A percentile compares a stretch with the other conserved stretches of the same genome.
Conservation (phyloP, 192 early-diverging fungal genomes). For the Coemansia sp. region DNA sequence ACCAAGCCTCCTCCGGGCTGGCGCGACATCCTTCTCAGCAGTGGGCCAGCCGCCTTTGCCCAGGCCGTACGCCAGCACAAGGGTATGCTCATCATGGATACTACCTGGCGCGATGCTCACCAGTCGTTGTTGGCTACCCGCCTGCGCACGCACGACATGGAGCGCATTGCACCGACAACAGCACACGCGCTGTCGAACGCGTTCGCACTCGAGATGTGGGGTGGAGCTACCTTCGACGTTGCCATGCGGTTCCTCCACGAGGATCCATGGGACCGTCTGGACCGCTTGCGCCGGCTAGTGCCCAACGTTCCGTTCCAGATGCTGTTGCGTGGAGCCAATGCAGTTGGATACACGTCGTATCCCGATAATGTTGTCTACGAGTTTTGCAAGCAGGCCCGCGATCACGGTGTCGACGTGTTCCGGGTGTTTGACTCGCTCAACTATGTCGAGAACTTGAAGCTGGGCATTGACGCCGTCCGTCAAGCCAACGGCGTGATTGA, state of each 20-base stretch:
- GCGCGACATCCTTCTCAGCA: conserved; percentile 83
- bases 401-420: conserved; percentile 94
- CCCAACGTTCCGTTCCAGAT: conserved; percentile 99
- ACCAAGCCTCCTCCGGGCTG: conserved; percentile 75
- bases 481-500: conserved; percentile 94
- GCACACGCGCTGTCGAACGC: conserved; percentile 85
- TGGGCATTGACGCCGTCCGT: conserved; percentile 92
- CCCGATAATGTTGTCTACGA: conserved; percentile 98
- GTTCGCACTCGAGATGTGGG: conserved; percentile 97
- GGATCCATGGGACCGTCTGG: conserved; percentile 96
- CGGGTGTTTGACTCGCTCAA: conserved; percentile 98
- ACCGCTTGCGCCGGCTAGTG: conserved; percentile 78
- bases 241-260: conserved; percentile 95
- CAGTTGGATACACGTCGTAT: conserved; percentile 96
- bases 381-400: conserved; percentile 89
- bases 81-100: conserved; percentile 93
- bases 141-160: conserved; percentile 93
- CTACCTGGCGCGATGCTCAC: conserved; percentile 97
- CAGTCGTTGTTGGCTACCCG: conserved; percentile 95
- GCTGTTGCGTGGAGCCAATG: conserved; percentile 97
- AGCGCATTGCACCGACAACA: conserved; percentile 85
- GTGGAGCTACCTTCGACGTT: conserved; percentile 98
- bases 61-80: conserved; percentile 86
- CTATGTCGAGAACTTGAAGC: conserved; percentile 93
- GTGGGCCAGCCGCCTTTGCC: conserved; percentile 91